Percentiles rank a stretch among this genome's conserved stretches.
Conservation (phyloP, 495 filamentous ascomycete genomes). For the Hypoxylon cercidicola region DNA sequence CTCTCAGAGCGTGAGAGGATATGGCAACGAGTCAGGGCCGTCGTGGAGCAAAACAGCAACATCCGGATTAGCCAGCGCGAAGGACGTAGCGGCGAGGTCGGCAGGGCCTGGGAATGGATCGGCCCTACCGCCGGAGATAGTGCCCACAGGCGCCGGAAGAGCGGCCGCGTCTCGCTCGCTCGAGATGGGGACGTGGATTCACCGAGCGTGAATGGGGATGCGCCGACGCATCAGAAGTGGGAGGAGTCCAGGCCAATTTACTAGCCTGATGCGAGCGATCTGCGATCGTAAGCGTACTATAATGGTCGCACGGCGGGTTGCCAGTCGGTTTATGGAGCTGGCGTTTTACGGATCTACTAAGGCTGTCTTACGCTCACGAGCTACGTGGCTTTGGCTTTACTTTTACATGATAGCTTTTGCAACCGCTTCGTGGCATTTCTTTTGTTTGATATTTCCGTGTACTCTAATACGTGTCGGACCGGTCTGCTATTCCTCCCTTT, state of each 20-base stretch:
- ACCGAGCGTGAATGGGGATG: slow-evolving; percentile 38
- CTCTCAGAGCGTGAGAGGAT: slow-evolving; percentile 76
- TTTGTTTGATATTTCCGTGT: slow-evolving; percentile 13
- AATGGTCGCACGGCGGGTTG: not conserved
- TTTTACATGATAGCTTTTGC: slow-evolving; percentile 7
- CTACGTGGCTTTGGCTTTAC: no score
- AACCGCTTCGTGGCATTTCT: slow-evolving; percentile 7
- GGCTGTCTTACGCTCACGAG: no score
- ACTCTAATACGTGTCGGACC: no score
- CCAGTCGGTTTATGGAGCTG: slow-evolving; percentile 3
- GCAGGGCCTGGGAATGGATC: slow-evolving; percentile 96
- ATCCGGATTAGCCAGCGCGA: slow-evolving; percentile 87
- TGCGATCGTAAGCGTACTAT: not conserved
- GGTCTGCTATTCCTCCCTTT: not conserved
- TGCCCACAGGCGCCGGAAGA: slow-evolving; percentile 58
- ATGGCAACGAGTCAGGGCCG: slow-evolving; percentile 80
- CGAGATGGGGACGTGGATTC: slow-evolving; percentile 47
- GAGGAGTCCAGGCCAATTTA: slow-evolving; percentile 55
- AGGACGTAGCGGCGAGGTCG: slow-evolving; percentile 83
- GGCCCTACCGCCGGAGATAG: slow-evolving; percentile 66
- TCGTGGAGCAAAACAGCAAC: slow-evolving; percentile 94
- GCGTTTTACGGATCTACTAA: slow-evolving; percentile 12
- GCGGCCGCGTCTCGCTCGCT: slow-evolving; percentile 60
- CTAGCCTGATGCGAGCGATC: slow-evolving; percentile 18
- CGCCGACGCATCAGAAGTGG: slow-evolving; percentile 61